These are phyloP conservation scores for Spatholobus suberectus DNA, from an alignment of 306 rosid species.

Conservation along the genomic window DNA sequence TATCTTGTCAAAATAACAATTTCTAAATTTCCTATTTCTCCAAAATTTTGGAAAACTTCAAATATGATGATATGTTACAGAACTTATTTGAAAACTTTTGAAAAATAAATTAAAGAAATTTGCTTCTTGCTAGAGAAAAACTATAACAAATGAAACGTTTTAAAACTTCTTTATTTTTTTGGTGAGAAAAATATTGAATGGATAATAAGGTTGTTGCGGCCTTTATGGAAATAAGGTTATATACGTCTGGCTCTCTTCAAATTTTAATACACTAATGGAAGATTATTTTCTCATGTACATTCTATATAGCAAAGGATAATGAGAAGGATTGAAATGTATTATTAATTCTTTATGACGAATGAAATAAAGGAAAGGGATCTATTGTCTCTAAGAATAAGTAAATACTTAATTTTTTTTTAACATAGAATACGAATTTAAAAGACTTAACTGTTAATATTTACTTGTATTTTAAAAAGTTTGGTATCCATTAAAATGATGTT, in stretches of 20 bases:
- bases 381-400: neutral
- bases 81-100: constrained; percentile 3
- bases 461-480: no score
- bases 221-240: neutral
- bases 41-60: neutral
- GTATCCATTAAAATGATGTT: neutral
- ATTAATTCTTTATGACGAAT: neutral
- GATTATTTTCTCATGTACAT: neutral
- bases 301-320: neutral
- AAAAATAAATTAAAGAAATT: neutral
- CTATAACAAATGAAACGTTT: no score
- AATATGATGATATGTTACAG: neutral
- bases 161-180: no score
- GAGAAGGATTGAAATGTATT: neutral
- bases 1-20: neutral
- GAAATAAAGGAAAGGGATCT: neutral
- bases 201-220: neutral
- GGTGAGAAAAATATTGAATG: neutral
- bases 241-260: neutral
- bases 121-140: neutral
- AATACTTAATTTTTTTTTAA: no score
- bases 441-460: no score
- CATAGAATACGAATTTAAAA: no score
- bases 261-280: neutral
- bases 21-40: neutral